These are phyloP conservation scores for Auricularia heimuer DNA, from an alignment of 768 basidiomycete species.

Conservation along the genomic window DNA sequence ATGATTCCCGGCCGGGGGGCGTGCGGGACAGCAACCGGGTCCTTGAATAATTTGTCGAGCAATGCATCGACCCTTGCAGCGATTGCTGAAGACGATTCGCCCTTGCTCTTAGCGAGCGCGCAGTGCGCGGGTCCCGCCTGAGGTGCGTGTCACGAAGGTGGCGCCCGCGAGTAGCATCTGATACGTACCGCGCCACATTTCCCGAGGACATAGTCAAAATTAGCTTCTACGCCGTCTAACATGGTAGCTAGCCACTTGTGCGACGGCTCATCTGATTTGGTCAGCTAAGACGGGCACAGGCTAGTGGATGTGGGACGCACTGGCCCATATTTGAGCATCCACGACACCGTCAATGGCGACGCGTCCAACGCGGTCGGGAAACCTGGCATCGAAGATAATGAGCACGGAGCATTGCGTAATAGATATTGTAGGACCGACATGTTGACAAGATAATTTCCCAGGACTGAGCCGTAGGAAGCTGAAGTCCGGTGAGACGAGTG, in stretches of 20 bases:
- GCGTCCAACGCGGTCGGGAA: constrained; percentile 12
- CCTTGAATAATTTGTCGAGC: constrained; percentile 7
- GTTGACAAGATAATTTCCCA: constrained; percentile 12
- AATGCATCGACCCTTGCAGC: constrained; percentile 7
- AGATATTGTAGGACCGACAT: constrained; percentile 6
- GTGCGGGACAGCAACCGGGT: background rate
- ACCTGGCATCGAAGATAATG: constrained; percentile 4
- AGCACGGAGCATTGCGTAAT: background rate
- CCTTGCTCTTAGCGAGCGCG: constrained; percentile 4
- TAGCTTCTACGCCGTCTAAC: constrained; percentile 6
- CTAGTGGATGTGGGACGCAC: constrained; percentile 1
- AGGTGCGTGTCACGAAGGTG: background rate
- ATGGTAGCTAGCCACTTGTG: constrained; percentile 6
- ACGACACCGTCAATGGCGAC: constrained; percentile 13
- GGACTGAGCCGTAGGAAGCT: constrained; percentile 12
- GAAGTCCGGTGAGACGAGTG: background rate
- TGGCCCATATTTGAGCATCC: constrained; percentile 8
- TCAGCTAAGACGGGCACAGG: background rate
- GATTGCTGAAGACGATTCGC: constrained; percentile 3
- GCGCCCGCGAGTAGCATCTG: background rate
- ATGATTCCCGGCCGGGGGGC: constrained; percentile 3
- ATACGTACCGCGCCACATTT: constrained; percentile 8
- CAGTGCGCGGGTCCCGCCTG: constrained; percentile 8
- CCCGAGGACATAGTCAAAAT: constrained; percentile 8
- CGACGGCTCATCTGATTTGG: background rate